phyloP scores from a whole-genome alignment of 2,329 filamentous ascomycete species.

The Aspergillus japonicus region DNA sequence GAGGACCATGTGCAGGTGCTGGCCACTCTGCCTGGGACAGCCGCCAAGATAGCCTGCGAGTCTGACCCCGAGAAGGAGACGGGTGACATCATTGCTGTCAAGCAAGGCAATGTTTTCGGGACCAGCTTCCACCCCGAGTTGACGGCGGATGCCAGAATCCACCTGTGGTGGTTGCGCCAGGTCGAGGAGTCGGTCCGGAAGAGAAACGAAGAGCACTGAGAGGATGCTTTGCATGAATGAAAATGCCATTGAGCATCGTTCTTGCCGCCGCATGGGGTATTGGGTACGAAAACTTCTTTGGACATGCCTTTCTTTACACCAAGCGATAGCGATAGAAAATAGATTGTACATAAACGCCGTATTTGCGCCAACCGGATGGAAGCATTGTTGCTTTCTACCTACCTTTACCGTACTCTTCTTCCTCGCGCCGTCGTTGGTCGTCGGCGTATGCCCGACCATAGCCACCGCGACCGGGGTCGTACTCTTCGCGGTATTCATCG shows the following conservation, averaged over 20 bases:
- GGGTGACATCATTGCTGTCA: conserved; percentile 81
- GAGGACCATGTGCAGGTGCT: conserved; percentile 57
- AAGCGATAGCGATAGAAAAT: conserved; percentile 25
- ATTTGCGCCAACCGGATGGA: conserved; percentile 24
- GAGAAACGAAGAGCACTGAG: conserved; percentile 24
- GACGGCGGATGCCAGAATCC: conserved; percentile 82
- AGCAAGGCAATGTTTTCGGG: conserved; percentile 87
- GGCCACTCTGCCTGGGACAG: conserved; percentile 55
- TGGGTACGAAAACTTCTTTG: conserved; percentile 23
- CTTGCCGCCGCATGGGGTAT: conserved; percentile 28
- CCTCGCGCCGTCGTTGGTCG: conserved; percentile 57
- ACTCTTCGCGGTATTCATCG: conserved; percentile 97
- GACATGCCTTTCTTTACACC: conserved; percentile 22
- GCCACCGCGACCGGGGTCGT: conserved; percentile 89
- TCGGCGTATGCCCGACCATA: conserved; percentile 75
- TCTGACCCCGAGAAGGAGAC: conserved; percentile 41
- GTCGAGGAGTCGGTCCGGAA: conserved; percentile 51
- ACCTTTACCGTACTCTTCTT: conserved; percentile 60
- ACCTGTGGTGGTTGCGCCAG: conserved; percentile 87
- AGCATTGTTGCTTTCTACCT: conserved; percentile 36
- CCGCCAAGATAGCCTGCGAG: conserved; percentile 50
- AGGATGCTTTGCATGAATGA: conserved; percentile 13
- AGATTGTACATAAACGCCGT: conserved; percentile 36
- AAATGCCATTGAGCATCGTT: conserved; percentile 10
- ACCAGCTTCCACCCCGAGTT: conserved; percentile 96